Percentiles rank a stretch among this genome's conserved stretches.
These are phyloP conservation scores for Dactylorhiza incarnata DNA, from an alignment of 106 monocot species.

Conservation along the genomic window DNA sequence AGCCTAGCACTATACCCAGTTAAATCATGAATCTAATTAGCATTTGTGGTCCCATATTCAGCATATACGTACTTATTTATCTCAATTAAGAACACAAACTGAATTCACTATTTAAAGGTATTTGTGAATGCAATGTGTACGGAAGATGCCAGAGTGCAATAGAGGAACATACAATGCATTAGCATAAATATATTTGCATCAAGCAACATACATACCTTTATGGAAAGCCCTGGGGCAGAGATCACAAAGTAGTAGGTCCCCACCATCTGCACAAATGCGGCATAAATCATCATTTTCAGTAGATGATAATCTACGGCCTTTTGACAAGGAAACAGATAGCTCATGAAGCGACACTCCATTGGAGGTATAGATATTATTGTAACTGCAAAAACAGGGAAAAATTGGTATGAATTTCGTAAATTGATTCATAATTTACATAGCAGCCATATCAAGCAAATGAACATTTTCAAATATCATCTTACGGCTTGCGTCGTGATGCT, in stretches of 20 bases:
- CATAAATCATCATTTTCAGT: conserved; percentile 90
- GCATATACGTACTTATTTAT: not conserved
- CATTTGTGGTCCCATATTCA: not conserved
- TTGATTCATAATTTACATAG: not conserved
- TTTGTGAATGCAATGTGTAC: not conserved
- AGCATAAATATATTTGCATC: not conserved
- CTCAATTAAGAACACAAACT: not conserved
- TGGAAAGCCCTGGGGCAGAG: conserved; percentile 94
- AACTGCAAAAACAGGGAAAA: conserved; percentile 34
- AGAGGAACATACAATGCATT: not conserved
- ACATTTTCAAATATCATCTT: conserved; percentile 16
- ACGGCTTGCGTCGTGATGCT: conserved; percentile 86
- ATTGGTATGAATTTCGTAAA: not conserved
- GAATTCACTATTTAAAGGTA: not conserved
- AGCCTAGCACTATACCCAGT: not conserved
- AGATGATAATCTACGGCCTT: conserved; percentile 43
- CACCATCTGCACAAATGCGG: conserved; percentile 85
- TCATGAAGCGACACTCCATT: conserved; percentile 99
- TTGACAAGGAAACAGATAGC: conserved; percentile 74
- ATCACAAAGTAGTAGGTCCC: conserved; percentile 93
- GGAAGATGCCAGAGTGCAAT: not conserved
- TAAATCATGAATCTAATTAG: not conserved
- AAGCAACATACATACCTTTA: conserved; percentile 38
- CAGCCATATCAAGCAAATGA: not conserved
- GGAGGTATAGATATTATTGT: conserved; percentile 92